Base-by-base conservation (phyloP, 371 early-diverging fungal genomes). In the Saksenaea vasiformis region DNA sequence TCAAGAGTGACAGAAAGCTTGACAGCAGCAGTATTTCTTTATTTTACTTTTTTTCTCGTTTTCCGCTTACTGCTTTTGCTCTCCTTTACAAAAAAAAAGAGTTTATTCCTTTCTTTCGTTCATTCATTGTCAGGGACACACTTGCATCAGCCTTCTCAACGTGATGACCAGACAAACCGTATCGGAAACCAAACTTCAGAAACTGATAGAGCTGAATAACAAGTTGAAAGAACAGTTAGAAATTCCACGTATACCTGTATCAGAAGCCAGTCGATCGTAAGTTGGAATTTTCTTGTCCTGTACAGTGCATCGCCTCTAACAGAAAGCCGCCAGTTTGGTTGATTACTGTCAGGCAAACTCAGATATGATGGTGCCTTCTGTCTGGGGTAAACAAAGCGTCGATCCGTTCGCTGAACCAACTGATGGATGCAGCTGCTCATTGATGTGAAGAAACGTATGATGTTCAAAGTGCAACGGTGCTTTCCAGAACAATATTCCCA, bases 261-360 rank as follows among this genome's bases (percentile, higher is more conserved):
- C 80, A 34, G 80, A 79, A 68, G 80, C 80, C 24, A 79, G 77
- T 68, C 72, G 77, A 54, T 79, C 80, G 80, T 79, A 79, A 73
- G 77, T 68, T 19, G 17, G 11, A 7, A 7, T 22, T 27, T 51
- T 37, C 24, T 82, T 82, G 26, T 1, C 8, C 7, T 15, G 1
- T 15, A 15, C n/a, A n/a, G n/a, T n/a, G 17, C 11, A 44, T 19
- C 10, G 17, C 19, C 17, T 15, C 44, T 28, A 2, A 51, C 13
- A 19, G 10, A 10, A 56, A 31, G n/a, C 3, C 31, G 43, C 17
- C 60, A 79, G 80, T 10, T 41, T 79, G 55, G 77, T 79, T 41
- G 80, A 79, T 17, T 74, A 73, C 66, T 79, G 80, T 47, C 69
- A 79, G 66, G 61, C 68, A 14, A 79, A 74, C 53, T 69, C 67